phyloP scores from a whole-genome alignment of 768 basidiomycete genomes.

The Podaxis mareebaensis region DNA sequence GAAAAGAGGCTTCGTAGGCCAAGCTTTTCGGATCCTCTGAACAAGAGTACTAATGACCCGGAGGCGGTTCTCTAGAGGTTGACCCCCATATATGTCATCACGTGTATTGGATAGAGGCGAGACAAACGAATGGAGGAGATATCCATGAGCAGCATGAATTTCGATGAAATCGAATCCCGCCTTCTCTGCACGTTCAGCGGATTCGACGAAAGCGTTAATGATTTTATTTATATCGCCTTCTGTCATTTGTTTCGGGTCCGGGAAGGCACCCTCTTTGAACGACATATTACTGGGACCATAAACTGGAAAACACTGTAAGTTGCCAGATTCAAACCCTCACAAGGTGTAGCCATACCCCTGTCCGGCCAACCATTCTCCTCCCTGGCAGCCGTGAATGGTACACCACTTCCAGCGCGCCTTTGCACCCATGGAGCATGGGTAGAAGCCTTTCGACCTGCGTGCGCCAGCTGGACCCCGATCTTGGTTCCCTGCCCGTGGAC shows the following conservation, averaged over 20 bases:
- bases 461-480: slow-evolving; percentile 80
- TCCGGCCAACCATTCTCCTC: slow-evolving; percentile 74
- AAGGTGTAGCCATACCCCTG: slow-evolving; percentile 39
- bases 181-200: slow-evolving; percentile 53
- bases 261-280: slow-evolving; percentile 47
- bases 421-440: slow-evolving; percentile 70
- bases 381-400: slow-evolving; percentile 37
- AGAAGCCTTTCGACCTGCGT: slow-evolving; percentile 73
- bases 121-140: slow-evolving; percentile 66
- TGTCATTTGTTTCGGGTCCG: slow-evolving; percentile 60
- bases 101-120: slow-evolving; percentile 77
- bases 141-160: slow-evolving; percentile 71
- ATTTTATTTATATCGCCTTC: slow-evolving; percentile 54
- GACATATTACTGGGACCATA: slow-evolving; percentile 60
- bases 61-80: slow-evolving; percentile 67
- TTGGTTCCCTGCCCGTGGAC: slow-evolving; percentile 66
- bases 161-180: slow-evolving; percentile 76
- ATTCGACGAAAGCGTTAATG: slow-evolving; percentile 59
- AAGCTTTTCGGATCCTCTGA: slow-evolving; percentile 50
- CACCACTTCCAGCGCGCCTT: slow-evolving; percentile 32
- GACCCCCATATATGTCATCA: slow-evolving; percentile 71
- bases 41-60: slow-evolving; percentile 65
- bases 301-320: slow-evolving; percentile 39
- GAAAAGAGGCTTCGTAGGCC: slow-evolving; percentile 70
- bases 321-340: too few species aligned